Conservation (phyloP, 257 asterid species). For the Solanum dulcamara region DNA sequence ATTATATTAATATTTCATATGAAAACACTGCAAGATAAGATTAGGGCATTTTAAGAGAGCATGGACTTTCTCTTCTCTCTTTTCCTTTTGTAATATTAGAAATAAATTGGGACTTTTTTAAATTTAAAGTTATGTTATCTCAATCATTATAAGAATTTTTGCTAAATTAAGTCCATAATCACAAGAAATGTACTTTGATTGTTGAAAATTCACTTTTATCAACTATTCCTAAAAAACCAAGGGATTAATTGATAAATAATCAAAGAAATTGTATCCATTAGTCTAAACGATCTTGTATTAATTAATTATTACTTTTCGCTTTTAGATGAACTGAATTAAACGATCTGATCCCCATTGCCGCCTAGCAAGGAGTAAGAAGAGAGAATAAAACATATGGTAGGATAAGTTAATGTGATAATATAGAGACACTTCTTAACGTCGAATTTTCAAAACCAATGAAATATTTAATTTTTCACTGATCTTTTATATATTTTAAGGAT, state of each 20-base stretch:
- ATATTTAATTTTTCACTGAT: no score
- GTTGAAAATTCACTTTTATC: no score
- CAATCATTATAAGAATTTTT: not conserved
- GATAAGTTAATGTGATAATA: not conserved
- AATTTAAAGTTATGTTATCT: not conserved
- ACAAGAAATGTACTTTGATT: not conserved
- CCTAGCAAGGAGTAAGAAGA: no score
- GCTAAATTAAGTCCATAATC: not conserved
- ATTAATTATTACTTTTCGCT: no score
- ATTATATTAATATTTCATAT: not conserved
- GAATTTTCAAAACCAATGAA: not conserved
- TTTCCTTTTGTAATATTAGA: not conserved
- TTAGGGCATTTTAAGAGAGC: not conserved
- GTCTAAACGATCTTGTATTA: no score
- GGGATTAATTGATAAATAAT: not conserved
- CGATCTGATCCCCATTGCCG: no score
- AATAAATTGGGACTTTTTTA: no score
- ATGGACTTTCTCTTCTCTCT: not conserved
- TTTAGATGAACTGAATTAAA: no score
- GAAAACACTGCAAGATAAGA: not conserved
- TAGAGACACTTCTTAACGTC: no score
- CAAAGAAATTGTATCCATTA: not conserved
- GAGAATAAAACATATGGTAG: not conserved
- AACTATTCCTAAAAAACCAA: not conserved
- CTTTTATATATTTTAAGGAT: no score